phyloP scores from a whole-genome alignment of 805 yeast species.

The Hanseniaspora guilliermondii region DNA sequence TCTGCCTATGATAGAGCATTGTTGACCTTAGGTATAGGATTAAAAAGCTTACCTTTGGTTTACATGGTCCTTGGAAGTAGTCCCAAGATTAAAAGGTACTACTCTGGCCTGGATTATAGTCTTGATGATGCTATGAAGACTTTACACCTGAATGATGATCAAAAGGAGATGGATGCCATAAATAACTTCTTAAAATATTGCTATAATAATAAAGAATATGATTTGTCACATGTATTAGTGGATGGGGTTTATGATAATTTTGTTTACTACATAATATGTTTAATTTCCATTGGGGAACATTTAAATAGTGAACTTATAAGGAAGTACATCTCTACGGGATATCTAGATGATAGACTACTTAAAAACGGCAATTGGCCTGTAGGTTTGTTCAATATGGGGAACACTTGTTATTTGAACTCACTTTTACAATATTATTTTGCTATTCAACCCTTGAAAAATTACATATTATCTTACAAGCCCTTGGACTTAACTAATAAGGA shows the following conservation, averaged over 20 bases:
- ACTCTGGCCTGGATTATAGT: conserved; percentile 22
- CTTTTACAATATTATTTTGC: conserved; percentile 82
- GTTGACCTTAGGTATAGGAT: conserved; percentile 44
- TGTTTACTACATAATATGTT: background rate
- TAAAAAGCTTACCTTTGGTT: conserved; percentile 47
- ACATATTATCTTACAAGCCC: conserved; percentile 44
- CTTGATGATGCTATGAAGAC: conserved; percentile 35
- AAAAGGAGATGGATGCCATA: conserved; percentile 31
- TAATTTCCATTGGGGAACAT: background rate
- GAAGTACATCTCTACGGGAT: conserved; percentile 49
- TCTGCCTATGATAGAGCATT: conserved; percentile 41
- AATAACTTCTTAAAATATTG: background rate
- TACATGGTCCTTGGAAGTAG: conserved; percentile 35
- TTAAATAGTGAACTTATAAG: conserved; percentile 32
- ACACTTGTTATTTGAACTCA: conserved; percentile 89
- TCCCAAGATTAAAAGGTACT: conserved; percentile 23
- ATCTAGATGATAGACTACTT: conserved; percentile 44
- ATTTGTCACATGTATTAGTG: background rate
- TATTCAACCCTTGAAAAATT: conserved; percentile 64
- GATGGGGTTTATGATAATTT: conserved; percentile 6
- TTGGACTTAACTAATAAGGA: conserved; percentile 23
- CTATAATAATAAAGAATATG: conserved; percentile 1
- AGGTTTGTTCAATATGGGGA: conserved; percentile 88
- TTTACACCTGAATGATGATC: conserved; percentile 42
- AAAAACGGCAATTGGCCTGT: conserved; percentile 72